phyloP scores from a whole-genome alignment of 352 stramenopile genomes.

The Globisporangium abappressorium region DNA sequence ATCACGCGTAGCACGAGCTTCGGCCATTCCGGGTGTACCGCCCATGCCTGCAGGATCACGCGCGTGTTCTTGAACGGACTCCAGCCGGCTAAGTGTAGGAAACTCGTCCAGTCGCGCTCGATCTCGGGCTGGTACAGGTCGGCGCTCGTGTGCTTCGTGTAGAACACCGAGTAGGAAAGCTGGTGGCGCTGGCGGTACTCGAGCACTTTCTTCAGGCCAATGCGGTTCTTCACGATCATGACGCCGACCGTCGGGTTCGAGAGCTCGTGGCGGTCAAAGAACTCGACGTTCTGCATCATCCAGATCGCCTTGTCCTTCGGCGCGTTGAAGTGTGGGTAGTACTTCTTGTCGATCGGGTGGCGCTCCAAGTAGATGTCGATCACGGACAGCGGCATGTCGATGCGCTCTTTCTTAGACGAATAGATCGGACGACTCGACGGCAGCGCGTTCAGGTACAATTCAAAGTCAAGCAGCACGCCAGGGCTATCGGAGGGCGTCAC shows the following conservation, averaged over 20 bases:
- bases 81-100: slow-evolving; percentile 66
- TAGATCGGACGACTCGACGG: slow-evolving; percentile 65
- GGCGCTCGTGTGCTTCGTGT: slow-evolving; percentile 79
- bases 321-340: slow-evolving; percentile 52
- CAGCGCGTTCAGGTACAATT: slow-evolving; percentile 68
- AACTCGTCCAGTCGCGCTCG: slow-evolving; percentile 69
- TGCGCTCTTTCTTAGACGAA: slow-evolving; percentile 26
- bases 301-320: slow-evolving; percentile 73
- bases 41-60: slow-evolving; percentile 69
- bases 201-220: slow-evolving; percentile 78
- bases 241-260: slow-evolving; percentile 64
- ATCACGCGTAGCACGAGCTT: slow-evolving; percentile 69
- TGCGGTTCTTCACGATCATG: slow-evolving; percentile 83
- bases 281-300: slow-evolving; percentile 87
- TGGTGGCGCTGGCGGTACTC: slow-evolving; percentile 75
- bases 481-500: slow-evolving; percentile 57
- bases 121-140: slow-evolving; percentile 59
- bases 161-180: slow-evolving; percentile 76
- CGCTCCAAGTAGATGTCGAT: slow-evolving; percentile 80
- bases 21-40: slow-evolving; percentile 69
- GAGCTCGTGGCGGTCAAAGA: slow-evolving; percentile 80
- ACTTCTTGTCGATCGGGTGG: slow-evolving; percentile 70
- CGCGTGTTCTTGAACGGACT: slow-evolving; percentile 80
- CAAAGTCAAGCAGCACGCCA: slow-evolving; percentile 62
- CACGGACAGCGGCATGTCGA: slow-evolving; percentile 64